These are phyloP conservation scores for Eutypella sp. DNA, from an alignment of 2,329 filamentous ascomycete genomes.

Conservation along the genomic window DNA sequence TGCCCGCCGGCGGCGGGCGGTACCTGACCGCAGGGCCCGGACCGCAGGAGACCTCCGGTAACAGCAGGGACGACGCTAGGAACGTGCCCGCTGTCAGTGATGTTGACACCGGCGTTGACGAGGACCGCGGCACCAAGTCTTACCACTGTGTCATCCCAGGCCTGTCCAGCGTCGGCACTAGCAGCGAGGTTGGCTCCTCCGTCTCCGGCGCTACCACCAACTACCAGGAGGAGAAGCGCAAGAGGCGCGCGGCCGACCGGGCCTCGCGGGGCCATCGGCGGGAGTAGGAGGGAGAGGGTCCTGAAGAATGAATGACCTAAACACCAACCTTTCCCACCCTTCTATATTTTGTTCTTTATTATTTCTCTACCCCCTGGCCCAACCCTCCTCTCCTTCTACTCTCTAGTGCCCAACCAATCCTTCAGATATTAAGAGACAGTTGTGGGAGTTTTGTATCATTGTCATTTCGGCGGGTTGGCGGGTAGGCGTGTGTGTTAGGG, in stretches of 20 bases:
- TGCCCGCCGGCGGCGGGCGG: slow-evolving; percentile 12
- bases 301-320: background rate
- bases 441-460: no score
- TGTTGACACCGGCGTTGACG: no score
- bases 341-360: no score
- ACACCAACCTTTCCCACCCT: no score
- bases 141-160: slow-evolving; percentile 54
- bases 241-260: slow-evolving; percentile 32
- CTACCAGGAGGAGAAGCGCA: slow-evolving; percentile 39
- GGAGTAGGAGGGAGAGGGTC: background rate
- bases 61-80: background rate
- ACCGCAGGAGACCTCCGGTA: background rate
- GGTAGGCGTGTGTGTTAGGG: no score
- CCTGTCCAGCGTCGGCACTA: slow-evolving; percentile 31
- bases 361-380: no score
- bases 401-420: no score
- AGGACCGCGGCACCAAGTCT: slow-evolving; percentile 53
- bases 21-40: slow-evolving; percentile 29
- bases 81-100: no score
- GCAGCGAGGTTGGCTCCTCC: slow-evolving; percentile 2
- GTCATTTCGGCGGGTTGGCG: no score
- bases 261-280: slow-evolving; percentile 19
- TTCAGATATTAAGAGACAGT: no score
- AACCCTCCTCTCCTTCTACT: no score
- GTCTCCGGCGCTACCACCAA: slow-evolving; percentile 23